These are phyloP conservation scores for Clavariopsis aquatica DNA, from an alignment of 495 filamentous ascomycete species.

Conservation along the genomic window DNA sequence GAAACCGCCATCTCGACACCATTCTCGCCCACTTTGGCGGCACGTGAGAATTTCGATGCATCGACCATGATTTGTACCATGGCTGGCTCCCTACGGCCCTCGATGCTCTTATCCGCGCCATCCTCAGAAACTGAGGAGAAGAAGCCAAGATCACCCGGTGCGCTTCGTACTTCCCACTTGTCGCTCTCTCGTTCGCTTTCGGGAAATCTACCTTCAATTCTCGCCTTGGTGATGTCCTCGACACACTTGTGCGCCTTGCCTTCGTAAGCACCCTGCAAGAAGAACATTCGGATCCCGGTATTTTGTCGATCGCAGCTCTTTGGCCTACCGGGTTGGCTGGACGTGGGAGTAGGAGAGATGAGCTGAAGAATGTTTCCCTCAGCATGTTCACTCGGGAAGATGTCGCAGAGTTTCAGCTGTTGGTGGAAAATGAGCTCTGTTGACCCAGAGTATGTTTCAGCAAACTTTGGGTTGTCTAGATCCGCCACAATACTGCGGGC, in stretches of 20 bases:
- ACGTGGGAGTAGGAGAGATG: slow-evolving; percentile 43
- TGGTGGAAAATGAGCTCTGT: slow-evolving; percentile 74
- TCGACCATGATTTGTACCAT: slow-evolving; percentile 63
- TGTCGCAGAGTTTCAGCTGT: slow-evolving; percentile 66
- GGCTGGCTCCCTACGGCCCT: slow-evolving; percentile 60
- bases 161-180: slow-evolving; percentile 74
- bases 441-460: slow-evolving; percentile 48
- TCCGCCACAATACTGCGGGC: slow-evolving; percentile 80
- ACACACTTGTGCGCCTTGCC: slow-evolving; percentile 72
- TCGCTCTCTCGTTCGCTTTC: slow-evolving; percentile 75
- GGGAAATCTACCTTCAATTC: slow-evolving; percentile 78
- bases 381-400: slow-evolving; percentile 74
- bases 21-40: slow-evolving; percentile 63
- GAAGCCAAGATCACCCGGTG: slow-evolving; percentile 63
- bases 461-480: slow-evolving; percentile 66
- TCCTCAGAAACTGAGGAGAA: slow-evolving; percentile 79
- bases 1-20: slow-evolving; percentile 67
- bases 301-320: slow-evolving; percentile 29
- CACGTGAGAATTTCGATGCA: slow-evolving; percentile 58
- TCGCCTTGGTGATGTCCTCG: slow-evolving; percentile 85
- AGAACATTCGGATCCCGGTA: slow-evolving; percentile 55
- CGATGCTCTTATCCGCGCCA: slow-evolving; percentile 50
- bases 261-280: slow-evolving; percentile 75
- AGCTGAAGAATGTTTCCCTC: slow-evolving; percentile 75
- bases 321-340: slow-evolving; percentile 30